Base-by-base conservation (phyloP, 2,329 filamentous ascomycete species). In the Hypoxylon sp. region DNA sequence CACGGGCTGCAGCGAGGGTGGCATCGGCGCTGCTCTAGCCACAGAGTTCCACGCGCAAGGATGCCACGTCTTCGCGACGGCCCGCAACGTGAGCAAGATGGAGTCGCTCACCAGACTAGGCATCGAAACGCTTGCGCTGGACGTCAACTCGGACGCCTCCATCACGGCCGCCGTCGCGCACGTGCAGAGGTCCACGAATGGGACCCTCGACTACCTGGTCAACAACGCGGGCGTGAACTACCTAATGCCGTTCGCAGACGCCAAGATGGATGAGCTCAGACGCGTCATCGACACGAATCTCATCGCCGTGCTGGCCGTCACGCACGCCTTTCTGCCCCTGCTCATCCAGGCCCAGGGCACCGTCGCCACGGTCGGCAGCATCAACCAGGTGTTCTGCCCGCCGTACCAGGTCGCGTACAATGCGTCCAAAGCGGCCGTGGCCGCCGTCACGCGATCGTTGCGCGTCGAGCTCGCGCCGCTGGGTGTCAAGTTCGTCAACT, bases 1-100 rank as follows among this genome's bases (percentile, higher is more conserved):
- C 32, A 70, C 67, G 3, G 68, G 68, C 26, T 71, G 69, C 43
- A 67, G 65, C 55, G 57, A 59, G 25, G 68, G 67, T 13, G 66
- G 67, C 32, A 65, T 68, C 12, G 69, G 68, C 31, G 60, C 63
- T 6, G 67, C 67, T 5, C 59, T 71, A 5, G 67, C 66, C 2
- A 48, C 50, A n/a, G 67, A 67, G 43, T 70, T 69, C 54, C 62
- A 65, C 20, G 43, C 21, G 4, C 66, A 60, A 11, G 67, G 67
- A 6, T 62, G 59, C 31, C 56, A 35, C 13, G 68, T 71, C 16
- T 69, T 70, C 48, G 68, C 68, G 6, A 64, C 69, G 29, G 62
- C 62, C 4, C 69, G 68, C 46, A 62, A 57, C 37, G 44, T 47
- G 6, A 35, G 42, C 20, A 65, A 65, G 35, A 63, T 66, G 64